These are phyloP conservation scores for Venturia asperata DNA, from an alignment of 2,329 filamentous ascomycete species.

Conservation along the genomic window DNA sequence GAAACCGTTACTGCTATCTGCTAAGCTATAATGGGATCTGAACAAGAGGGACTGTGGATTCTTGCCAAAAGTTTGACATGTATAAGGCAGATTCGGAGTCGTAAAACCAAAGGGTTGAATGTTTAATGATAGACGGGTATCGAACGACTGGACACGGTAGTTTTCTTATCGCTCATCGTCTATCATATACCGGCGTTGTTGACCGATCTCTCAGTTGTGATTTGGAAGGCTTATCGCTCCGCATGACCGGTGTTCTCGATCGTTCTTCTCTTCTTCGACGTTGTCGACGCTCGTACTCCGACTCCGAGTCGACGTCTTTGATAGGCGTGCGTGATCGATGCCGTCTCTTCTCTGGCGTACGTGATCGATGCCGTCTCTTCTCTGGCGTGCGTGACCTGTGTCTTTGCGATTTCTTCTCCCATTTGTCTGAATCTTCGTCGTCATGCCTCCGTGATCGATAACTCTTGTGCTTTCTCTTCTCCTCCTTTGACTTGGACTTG, in stretches of 20 bases:
- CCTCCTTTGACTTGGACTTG: slow-evolving; percentile 8
- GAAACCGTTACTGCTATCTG: too few relatives aligned
- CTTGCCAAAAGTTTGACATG: too few relatives aligned
- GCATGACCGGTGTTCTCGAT: slow-evolving; percentile 8
- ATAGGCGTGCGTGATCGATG: background rate
- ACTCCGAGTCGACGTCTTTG: background rate
- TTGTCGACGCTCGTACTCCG: slow-evolving; percentile 1
- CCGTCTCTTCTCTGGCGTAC: background rate
- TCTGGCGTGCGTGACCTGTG: slow-evolving; percentile 5
- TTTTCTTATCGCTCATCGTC: background rate
- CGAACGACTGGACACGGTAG: too few relatives aligned
- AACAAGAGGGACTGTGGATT: too few relatives aligned
- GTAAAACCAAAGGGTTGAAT: too few relatives aligned
- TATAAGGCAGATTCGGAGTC: too few relatives aligned
- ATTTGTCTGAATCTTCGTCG: background rate
- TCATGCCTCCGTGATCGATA: slow-evolving; percentile 11
- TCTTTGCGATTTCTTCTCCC: background rate
- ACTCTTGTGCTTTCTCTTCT: slow-evolving; percentile 13
- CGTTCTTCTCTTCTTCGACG: slow-evolving; percentile 6
- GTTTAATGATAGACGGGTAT: too few relatives aligned
- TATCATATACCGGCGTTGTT: background rate
- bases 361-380: background rate
- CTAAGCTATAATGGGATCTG: too few relatives aligned
- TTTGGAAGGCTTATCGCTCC: background rate
- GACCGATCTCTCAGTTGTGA: background rate